Evolutionary conservation across 1,284 basidiomycete species (phyloP).

Genomic region (Omphalotus olearius): DNA sequence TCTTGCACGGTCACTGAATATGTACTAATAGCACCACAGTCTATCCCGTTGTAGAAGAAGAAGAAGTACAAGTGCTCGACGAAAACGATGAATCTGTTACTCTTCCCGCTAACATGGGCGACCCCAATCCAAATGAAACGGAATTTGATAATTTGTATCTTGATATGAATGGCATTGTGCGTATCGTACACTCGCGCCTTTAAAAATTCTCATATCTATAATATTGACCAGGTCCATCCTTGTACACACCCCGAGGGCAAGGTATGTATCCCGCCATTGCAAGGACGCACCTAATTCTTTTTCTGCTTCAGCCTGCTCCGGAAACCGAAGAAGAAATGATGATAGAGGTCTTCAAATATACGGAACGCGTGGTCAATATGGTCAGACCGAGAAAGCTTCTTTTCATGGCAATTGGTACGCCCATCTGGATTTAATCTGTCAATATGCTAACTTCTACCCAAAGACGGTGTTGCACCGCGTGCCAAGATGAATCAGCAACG

Average conservation of each 20-base stretch:
- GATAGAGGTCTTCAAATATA: slow-evolving; percentile 96
- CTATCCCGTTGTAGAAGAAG: slow-evolving; percentile 78
- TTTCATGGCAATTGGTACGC: slow-evolving; percentile 94
- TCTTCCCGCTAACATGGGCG: slow-evolving; percentile 80
- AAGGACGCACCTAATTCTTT: slow-evolving; percentile 4
- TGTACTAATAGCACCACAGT: slow-evolving; percentile 38
- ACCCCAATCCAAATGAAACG: slow-evolving; percentile 91
- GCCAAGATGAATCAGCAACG: slow-evolving; percentile 99
- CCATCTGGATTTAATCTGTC: slow-evolving; percentile 1
- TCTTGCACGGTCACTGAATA: slow-evolving; percentile 5
- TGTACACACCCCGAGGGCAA: slow-evolving; percentile 98
- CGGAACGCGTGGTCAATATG: slow-evolving; percentile 97
- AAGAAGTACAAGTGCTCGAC: slow-evolving; percentile 64
- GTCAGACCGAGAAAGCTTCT: slow-evolving; percentile 90
- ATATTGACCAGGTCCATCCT: slow-evolving; percentile 80
- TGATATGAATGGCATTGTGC: slow-evolving; percentile 87
- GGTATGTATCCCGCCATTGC: slow-evolving; percentile 33
- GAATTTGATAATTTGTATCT: slow-evolving; percentile 98
- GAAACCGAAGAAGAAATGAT: slow-evolving; percentile 99
- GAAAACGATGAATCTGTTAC: slow-evolving; percentile 66
- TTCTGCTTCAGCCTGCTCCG: slow-evolving; percentile 68
- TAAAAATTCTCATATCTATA: slow-evolving; percentile 2
- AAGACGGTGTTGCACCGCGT: slow-evolving; percentile 95
- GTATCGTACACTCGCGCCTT: slow-evolving; percentile 7
- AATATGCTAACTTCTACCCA: not conserved